A percentile compares a stretch with the other conserved stretches of the same genome.
phyloP scores from a whole-genome alignment of 768 basidiomycete species.

The Phlegmacium glaucopus region DNA sequence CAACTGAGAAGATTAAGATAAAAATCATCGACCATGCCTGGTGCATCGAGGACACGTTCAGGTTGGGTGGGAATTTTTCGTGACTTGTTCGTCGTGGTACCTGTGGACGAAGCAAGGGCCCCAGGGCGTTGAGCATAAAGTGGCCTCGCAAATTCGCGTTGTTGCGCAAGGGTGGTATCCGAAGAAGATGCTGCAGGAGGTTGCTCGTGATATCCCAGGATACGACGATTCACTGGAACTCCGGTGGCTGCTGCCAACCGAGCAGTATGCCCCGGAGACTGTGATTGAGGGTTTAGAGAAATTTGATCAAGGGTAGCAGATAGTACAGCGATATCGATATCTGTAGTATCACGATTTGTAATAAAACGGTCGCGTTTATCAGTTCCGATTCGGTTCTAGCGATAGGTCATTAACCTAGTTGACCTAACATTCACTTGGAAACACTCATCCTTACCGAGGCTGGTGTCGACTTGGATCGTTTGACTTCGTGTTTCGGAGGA shows the following conservation, averaged over 20 bases:
- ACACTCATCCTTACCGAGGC: conserved; percentile 40
- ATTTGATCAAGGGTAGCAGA: conserved; percentile 65
- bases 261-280: conserved; percentile 76
- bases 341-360: conserved; percentile 47
- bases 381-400: conserved; percentile 41
- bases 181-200: conserved; percentile 74
- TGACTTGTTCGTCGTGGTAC: conserved; percentile 62
- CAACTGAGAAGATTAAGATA: conserved; percentile 94
- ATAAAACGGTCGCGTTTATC: conserved; percentile 69
- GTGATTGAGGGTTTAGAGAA: conserved; percentile 51
- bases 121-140: conserved; percentile 67
- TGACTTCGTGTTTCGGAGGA: conserved; percentile 56
- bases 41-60: conserved; percentile 93
- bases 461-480: conserved; percentile 73
- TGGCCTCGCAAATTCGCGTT: conserved; percentile 74
- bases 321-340: conserved; percentile 37
- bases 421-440: conserved; percentile 8
- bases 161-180: conserved; percentile 70
- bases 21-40: conserved; percentile 92
- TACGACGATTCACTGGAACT: conserved; percentile 73
- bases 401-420: conserved; percentile 4
- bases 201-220: conserved; percentile 85
- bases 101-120: conserved; percentile 59
- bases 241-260: conserved; percentile 75
- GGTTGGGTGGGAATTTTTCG: conserved; percentile 85